Percentiles rank a stretch among this genome's conserved stretches.
Conservation (phyloP, 352 stramenopile genomes). For the Aphanomyces astaci region DNA sequence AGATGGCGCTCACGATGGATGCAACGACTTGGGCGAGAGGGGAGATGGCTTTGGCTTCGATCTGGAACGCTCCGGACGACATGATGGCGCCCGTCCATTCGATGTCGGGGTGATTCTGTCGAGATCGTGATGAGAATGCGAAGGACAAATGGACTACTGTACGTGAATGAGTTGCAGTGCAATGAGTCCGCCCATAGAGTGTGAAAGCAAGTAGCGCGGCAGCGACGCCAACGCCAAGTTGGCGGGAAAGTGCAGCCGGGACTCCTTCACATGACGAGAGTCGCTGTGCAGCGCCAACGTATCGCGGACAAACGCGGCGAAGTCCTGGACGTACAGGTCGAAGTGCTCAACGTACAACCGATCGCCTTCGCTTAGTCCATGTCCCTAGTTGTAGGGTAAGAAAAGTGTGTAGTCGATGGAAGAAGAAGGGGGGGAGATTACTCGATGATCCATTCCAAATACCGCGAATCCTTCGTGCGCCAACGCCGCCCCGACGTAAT, state of each 20-base stretch:
- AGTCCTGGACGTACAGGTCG: slow-evolving; percentile 40
- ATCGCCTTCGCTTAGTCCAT: slow-evolving; percentile 52
- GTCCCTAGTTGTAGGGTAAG: too few species aligned
- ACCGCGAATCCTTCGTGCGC: slow-evolving; percentile 38
- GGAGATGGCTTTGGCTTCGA: slow-evolving; percentile 26
- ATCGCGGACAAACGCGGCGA: slow-evolving; percentile 43
- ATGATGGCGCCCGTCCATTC: slow-evolving; percentile 41
- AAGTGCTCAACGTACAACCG: slow-evolving; percentile 42
- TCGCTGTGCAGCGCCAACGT: slow-evolving; percentile 27
- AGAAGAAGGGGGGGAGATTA: not conserved
- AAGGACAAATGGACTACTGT: not conserved
- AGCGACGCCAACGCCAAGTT: slow-evolving; percentile 34
- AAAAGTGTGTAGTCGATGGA: not conserved
- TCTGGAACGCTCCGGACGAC: slow-evolving; percentile 32
- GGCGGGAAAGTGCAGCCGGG: slow-evolving; percentile 29
- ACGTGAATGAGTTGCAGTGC: slow-evolving; percentile 18
- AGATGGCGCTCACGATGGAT: slow-evolving; percentile 26
- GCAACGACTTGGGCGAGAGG: slow-evolving; percentile 23
- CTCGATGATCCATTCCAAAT: slow-evolving; percentile 45
- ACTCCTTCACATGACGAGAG: slow-evolving; percentile 19
- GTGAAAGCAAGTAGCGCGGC: slow-evolving; percentile 44
- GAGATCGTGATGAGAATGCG: not conserved
- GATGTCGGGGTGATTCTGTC: slow-evolving; percentile 20
- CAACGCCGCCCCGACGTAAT: slow-evolving; percentile 38
- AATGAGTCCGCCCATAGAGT: slow-evolving; percentile 51